phyloP scores from a whole-genome alignment of 805 yeast species.

The Yarrowia sp. region DNA sequence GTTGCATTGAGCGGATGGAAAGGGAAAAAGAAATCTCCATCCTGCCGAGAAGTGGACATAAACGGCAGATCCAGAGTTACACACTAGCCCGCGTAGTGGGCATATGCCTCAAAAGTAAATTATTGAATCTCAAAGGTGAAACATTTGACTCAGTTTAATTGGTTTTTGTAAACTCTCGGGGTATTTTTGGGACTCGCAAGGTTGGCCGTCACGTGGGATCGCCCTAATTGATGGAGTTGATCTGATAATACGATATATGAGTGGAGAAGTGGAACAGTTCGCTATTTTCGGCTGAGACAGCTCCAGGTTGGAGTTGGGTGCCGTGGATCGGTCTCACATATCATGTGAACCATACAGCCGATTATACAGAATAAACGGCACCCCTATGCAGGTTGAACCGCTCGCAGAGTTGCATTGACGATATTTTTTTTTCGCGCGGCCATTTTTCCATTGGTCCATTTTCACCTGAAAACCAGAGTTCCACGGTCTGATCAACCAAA shows the following conservation, averaged over 20 bases:
- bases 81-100: background rate
- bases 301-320: no score
- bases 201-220: background rate
- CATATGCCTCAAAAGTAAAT: background rate
- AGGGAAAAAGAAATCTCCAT: background rate
- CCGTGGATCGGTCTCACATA: no score
- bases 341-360: background rate
- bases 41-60: no score
- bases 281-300: no score
- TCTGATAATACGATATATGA: background rate
- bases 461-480: no score
- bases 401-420: no score
- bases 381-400: background rate
- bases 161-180: conserved; percentile 7
- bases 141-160: conserved; percentile 1
- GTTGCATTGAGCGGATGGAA: background rate
- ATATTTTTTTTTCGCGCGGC: no score
- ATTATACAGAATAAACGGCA: background rate
- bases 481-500: no score
- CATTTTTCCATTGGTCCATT: background rate
- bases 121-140: background rate
- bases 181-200: conserved; percentile 2
- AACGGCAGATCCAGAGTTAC: background rate
- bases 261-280: background rate
- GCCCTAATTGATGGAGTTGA: background rate